phyloP scores from a whole-genome alignment of 2,329 filamentous ascomycete genomes.

The Ceratocystis cacaofunesta region DNA sequence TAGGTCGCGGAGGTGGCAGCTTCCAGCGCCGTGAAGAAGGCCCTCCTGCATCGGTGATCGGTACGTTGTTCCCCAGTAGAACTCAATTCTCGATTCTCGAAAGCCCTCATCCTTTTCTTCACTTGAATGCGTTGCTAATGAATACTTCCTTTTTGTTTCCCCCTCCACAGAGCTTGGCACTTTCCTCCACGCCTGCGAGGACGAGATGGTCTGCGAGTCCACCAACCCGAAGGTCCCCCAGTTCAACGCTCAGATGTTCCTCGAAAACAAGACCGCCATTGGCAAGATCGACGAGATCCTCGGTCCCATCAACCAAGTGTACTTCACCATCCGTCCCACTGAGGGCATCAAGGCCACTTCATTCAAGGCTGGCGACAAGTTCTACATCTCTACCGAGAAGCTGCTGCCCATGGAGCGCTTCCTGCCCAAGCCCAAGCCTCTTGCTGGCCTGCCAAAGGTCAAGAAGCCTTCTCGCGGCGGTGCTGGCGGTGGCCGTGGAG shows the following conservation, averaged over 20 bases:
- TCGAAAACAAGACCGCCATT: constrained; percentile 94
- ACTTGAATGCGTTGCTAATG: constrained; percentile 1
- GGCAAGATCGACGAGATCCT: constrained; percentile 98
- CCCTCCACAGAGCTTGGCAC: constrained; percentile 62
- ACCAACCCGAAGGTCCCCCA: constrained; percentile 92
- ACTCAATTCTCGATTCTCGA: neutral
- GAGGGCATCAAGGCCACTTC: constrained; percentile 90
- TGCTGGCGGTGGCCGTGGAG: constrained; percentile 30
- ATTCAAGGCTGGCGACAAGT: constrained; percentile 94
- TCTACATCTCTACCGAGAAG: constrained; percentile 92
- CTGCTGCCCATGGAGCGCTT: constrained; percentile 90
- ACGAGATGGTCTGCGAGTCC: constrained; percentile 94
- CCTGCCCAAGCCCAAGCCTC: constrained; percentile 78
- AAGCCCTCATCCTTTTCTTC: neutral
- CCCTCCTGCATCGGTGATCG: constrained; percentile 26
- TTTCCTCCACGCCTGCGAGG: constrained; percentile 89
- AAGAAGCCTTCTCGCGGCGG: constrained; percentile 41
- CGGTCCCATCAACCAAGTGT: constrained; percentile 93
- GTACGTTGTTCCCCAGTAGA: constrained; percentile 20
- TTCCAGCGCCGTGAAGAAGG: constrained; percentile 29
- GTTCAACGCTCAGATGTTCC: constrained; percentile 97
- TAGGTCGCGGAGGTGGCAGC: constrained; percentile 27
- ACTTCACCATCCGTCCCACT: constrained; percentile 94
- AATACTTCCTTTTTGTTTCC: neutral
- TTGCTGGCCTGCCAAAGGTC: constrained; percentile 40